These are phyloP conservation scores for Coniferiporia weirii DNA, from an alignment of 1,284 basidiomycete species.

Conservation along the genomic window DNA sequence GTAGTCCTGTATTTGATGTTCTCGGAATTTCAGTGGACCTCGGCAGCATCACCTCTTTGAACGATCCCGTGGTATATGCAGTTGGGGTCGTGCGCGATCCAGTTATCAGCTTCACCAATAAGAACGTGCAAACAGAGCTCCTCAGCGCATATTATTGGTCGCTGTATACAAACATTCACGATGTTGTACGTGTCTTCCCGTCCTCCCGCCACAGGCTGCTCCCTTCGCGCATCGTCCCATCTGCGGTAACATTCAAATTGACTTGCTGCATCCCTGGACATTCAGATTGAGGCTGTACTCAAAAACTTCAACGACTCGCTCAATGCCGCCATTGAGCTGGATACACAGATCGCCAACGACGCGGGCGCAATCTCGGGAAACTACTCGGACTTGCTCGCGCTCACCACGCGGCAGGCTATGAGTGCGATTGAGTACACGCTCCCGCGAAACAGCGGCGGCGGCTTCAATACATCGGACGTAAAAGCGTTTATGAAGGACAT, in stretches of 20 bases:
- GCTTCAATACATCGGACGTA: constrained; percentile 32
- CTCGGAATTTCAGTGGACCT: constrained; percentile 31
- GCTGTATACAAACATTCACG: constrained; percentile 19
- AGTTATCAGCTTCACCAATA: constrained; percentile 29
- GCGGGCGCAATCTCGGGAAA: constrained; percentile 27
- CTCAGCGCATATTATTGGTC: constrained; percentile 31
- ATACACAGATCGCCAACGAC: constrained; percentile 29
- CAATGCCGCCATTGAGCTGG: constrained; percentile 31
- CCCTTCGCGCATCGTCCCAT: no score
- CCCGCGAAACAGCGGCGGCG: constrained; percentile 24
- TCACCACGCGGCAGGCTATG: constrained; percentile 36
- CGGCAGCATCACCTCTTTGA: constrained; percentile 23
- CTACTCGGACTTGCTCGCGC: constrained; percentile 35
- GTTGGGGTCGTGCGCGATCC: constrained; percentile 40
- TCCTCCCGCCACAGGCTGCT: no score
- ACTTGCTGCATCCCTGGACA: constrained; percentile 38
- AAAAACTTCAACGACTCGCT: constrained; percentile 29
- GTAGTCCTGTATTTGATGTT: constrained; percentile 24
- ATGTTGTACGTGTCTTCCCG: neutral
- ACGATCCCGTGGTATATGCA: constrained; percentile 32
- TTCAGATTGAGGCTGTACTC: constrained; percentile 17
- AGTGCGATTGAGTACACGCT: constrained; percentile 37
- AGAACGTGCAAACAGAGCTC: constrained; percentile 20
- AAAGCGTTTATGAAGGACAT: constrained; percentile 46
- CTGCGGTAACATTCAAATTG: constrained; percentile 18